Percentiles rank a stretch among this genome's conserved stretches.
Conservation (phyloP, 129 eudicot genomes). For the Apium graveolens region DNA sequence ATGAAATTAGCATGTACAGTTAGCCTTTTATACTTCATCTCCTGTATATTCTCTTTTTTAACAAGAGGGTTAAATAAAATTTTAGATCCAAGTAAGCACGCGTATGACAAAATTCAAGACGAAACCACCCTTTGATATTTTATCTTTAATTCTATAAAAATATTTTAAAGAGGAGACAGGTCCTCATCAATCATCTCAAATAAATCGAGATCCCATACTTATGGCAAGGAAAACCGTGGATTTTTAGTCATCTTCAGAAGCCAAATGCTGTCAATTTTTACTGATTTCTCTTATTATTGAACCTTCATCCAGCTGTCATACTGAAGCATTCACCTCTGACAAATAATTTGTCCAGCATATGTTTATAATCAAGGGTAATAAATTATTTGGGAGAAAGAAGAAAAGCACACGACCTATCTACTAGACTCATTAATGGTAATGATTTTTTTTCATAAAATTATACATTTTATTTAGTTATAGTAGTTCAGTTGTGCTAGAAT, state of each 20-base stretch:
- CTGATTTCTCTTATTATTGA: neutral
- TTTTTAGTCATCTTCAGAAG: neutral
- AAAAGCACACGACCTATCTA: no score
- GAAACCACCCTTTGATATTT: neutral
- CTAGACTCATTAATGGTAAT: neutral
- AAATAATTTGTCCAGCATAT: neutral
- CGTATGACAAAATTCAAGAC: neutral
- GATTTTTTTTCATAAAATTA: neutral
- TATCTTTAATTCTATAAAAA: neutral
- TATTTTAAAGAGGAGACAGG: neutral
- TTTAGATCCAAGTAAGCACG: neutral
- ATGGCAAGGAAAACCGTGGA: neutral
- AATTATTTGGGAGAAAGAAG: no score
- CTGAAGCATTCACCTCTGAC: neutral
- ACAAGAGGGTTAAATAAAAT: neutral
- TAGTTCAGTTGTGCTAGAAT: neutral
- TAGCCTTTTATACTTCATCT: neutral
- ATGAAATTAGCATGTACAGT: constrained; percentile 16
- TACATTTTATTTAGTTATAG: neutral
- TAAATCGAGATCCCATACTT: neutral
- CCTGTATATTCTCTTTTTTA: neutral
- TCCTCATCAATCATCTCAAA: neutral
- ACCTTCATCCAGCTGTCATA: neutral
- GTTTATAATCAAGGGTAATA: neutral
- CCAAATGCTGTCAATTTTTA: neutral